Conservation (phyloP, 2,329 filamentous ascomycete genomes). For the Pseudonectria foliicola region DNA sequence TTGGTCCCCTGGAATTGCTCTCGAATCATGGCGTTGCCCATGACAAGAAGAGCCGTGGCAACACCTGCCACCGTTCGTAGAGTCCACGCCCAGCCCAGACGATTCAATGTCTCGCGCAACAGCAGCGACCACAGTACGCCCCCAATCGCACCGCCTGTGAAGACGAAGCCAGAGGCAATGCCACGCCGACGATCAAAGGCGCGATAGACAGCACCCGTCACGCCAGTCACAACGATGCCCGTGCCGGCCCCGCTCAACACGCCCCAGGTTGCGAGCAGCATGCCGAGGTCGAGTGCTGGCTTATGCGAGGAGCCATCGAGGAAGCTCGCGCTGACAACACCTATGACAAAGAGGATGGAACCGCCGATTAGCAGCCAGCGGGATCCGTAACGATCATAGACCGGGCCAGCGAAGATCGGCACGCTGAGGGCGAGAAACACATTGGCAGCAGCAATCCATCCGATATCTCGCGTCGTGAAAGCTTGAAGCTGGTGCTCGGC, state of each 20-base stretch:
- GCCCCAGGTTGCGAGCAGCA: constrained; percentile 5
- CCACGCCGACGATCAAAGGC: constrained; percentile 5
- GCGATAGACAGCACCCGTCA: constrained; percentile 2
- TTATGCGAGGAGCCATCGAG: neutral
- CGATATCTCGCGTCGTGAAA: constrained; percentile 2
- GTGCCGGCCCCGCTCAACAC: constrained; percentile 5
- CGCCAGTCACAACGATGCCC: constrained; percentile 1
- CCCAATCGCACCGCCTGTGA: constrained; percentile 4
- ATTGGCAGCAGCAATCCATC: constrained; percentile 7
- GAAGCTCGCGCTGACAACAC: constrained; percentile 5
- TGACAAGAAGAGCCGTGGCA: neutral
- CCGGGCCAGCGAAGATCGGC: constrained; percentile 4
- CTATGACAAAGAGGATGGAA: neutral
- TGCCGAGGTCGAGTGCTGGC: neutral
- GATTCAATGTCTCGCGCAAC: constrained; percentile 2
- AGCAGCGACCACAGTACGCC: constrained; percentile 8
- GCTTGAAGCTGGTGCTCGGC: constrained; percentile 5
- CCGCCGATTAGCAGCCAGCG: constrained; percentile 2
- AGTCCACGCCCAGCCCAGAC: constrained; percentile 4
- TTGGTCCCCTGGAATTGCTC: neutral
- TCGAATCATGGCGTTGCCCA: neutral
- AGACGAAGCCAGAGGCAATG: constrained; percentile 6
- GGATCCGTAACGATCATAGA: constrained; percentile 6
- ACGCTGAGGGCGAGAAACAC: constrained; percentile 5
- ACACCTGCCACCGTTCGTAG: constrained; percentile 2